Evolutionary conservation across 208 protist genomes (phyloP).

Genomic region (Crithidia thermophila): DNA sequence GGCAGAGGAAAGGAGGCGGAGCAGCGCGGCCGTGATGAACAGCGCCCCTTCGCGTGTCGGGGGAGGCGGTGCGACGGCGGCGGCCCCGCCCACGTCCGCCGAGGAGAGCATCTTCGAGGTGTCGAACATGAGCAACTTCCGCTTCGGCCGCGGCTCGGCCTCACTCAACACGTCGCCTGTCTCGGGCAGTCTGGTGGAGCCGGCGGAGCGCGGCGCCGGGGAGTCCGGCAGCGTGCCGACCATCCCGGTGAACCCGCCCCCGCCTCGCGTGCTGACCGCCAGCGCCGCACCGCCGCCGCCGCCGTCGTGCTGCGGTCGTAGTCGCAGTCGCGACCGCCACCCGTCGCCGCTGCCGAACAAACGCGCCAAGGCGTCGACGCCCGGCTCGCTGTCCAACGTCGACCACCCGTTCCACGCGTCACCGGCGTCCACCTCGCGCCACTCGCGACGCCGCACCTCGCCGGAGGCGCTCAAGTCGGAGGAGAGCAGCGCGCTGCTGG

Average conservation of each 20-base stretch:
- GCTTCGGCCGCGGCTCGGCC: constrained; percentile 4
- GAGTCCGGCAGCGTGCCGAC: constrained; percentile 11
- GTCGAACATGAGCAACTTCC: constrained; percentile 5
- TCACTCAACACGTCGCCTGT: constrained; percentile 11
- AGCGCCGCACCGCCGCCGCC: neutral
- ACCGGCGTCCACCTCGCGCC: neutral
- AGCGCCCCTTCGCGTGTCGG: neutral
- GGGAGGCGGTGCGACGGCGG: neutral
- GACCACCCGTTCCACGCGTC: neutral
- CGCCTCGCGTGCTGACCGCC: neutral
- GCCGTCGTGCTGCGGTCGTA: neutral
- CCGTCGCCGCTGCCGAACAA: neutral
- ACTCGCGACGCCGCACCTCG: constrained; percentile 17
- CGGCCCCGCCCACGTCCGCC: neutral
- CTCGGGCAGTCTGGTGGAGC: constrained; percentile 5
- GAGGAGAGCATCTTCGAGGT: neutral
- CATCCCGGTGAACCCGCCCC: neutral
- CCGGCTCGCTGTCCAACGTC: neutral
- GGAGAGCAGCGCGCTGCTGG: constrained; percentile 9
- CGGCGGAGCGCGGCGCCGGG: neutral
- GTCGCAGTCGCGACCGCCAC: constrained; percentile 14
- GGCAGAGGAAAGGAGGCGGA: neutral
- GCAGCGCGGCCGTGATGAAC: neutral
- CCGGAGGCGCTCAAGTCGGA: constrained; percentile 9
- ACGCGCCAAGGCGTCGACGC: neutral